Percentiles rank a stretch among this genome's conserved stretches.
phyloP scores from a whole-genome alignment of 2,329 filamentous ascomycete genomes.

The Verticillium nubilum region DNA sequence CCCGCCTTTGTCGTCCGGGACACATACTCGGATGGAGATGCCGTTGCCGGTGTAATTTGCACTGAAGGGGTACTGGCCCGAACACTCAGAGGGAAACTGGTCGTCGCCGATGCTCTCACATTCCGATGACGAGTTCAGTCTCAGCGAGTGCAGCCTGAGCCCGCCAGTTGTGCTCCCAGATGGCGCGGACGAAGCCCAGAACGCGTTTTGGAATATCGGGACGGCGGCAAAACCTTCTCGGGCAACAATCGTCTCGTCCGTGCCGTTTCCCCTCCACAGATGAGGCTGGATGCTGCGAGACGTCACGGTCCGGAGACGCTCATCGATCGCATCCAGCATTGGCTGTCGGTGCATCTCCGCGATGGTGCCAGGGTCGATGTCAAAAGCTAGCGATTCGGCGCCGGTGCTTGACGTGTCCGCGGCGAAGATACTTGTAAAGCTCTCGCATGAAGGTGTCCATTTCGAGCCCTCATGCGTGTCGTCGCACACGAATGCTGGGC shows the following conservation, averaged over 20 bases:
- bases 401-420: background rate
- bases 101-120: slow-evolving; percentile 3
- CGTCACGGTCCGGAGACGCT: slow-evolving; percentile 2
- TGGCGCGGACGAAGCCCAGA: slow-evolving; percentile 10
- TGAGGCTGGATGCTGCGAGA: slow-evolving; percentile 8
- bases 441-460: background rate
- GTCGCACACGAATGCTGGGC: background rate
- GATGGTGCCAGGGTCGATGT: background rate
- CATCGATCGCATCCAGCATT: background rate
- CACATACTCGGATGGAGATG: slow-evolving; percentile 4
- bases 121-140: slow-evolving; percentile 6
- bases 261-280: slow-evolving; percentile 7
- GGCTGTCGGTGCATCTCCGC: background rate
- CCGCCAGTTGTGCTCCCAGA: slow-evolving; percentile 6
- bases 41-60: slow-evolving; percentile 5
- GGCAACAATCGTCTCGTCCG: background rate
- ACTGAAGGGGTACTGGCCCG: slow-evolving; percentile 1
- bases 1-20: background rate
- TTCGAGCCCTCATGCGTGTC: background rate
- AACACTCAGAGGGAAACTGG: slow-evolving; percentile 5
- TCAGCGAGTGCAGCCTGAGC: slow-evolving; percentile 9
- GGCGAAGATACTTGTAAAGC: background rate
- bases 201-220: slow-evolving; percentile 6
- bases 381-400: background rate
- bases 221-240: background rate